A percentile compares a stretch with the other conserved stretches of the same genome.
Evolutionary conservation across 805 yeast genomes (phyloP).

Genomic region (Monosporozyma servazzii): DNA sequence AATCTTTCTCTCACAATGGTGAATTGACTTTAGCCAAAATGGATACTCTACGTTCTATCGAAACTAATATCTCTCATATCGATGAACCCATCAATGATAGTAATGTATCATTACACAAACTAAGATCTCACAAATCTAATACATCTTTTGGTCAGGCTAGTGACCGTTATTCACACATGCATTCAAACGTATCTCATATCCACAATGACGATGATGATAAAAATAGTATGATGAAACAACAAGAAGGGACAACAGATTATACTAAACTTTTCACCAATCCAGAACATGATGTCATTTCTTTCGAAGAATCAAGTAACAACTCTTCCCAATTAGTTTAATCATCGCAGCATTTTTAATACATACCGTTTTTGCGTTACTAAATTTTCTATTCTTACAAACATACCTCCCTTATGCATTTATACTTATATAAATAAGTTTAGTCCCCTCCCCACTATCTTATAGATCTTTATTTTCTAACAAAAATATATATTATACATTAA

Average conservation of each 20-base stretch:
- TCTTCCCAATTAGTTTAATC: not conserved
- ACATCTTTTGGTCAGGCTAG: not conserved
- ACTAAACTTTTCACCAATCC: not conserved
- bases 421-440: too few relatives aligned
- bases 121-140: not conserved
- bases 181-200: not conserved
- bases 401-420: too few relatives aligned
- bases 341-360: not conserved
- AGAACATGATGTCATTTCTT: not conserved
- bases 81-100: conserved; percentile 1
- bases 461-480: too few relatives aligned
- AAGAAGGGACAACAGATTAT: not conserved
- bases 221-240: not conserved
- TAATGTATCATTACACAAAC: not conserved
- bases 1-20: not conserved
- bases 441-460: too few relatives aligned
- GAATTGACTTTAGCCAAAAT: conserved; percentile 7
- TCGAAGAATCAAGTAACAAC: not conserved
- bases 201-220: too few relatives aligned
- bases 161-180: not conserved
- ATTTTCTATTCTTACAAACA: too few relatives aligned
- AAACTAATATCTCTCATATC: not conserved
- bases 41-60: conserved; percentile 8
- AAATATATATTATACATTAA: too few relatives aligned
- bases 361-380: not conserved